Percentiles rank a stretch among this genome's conserved stretches.
Evolutionary conservation across 148 eudicot species (phyloP).

Genomic region (Cornus controversa): DNA sequence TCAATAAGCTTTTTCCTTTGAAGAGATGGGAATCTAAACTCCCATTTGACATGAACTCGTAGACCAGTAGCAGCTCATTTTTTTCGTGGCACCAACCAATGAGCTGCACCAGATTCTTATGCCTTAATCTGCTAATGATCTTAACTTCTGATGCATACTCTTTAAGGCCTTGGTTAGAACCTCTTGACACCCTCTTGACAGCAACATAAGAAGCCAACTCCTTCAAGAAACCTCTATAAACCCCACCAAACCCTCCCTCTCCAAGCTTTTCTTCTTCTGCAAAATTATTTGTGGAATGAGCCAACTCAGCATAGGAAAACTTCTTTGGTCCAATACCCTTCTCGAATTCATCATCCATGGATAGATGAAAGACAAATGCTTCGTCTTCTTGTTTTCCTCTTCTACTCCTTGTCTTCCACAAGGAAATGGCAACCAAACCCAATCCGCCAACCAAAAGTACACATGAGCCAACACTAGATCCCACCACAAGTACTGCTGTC

Average conservation of each 20-base stretch:
- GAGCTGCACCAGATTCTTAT: not conserved
- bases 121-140: slow-evolving; percentile 23
- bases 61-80: too few species aligned
- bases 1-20: too few species aligned
- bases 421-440: not conserved
- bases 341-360: slow-evolving; percentile 17
- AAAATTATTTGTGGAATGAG: slow-evolving; percentile 10
- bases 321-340: slow-evolving; percentile 13
- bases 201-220: slow-evolving; percentile 12
- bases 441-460: slow-evolving; percentile 1
- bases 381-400: not conserved
- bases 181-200: slow-evolving; percentile 23
- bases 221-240: slow-evolving; percentile 15
- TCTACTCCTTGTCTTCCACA: slow-evolving; percentile 10
- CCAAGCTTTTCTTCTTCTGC: slow-evolving; percentile 20
- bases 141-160: slow-evolving; percentile 34
- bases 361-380: not conserved
- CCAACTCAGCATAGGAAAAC: slow-evolving; percentile 15
- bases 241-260: slow-evolving; percentile 23
- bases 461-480: slow-evolving; percentile 11
- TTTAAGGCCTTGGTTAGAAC: slow-evolving; percentile 20
- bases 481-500: slow-evolving; percentile 13
- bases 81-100: too few species aligned
- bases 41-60: too few species aligned
- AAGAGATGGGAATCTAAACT: too few species aligned